Conservation (phyloP, 148 eudicot genomes). For the Salicornia ramosissima region DNA sequence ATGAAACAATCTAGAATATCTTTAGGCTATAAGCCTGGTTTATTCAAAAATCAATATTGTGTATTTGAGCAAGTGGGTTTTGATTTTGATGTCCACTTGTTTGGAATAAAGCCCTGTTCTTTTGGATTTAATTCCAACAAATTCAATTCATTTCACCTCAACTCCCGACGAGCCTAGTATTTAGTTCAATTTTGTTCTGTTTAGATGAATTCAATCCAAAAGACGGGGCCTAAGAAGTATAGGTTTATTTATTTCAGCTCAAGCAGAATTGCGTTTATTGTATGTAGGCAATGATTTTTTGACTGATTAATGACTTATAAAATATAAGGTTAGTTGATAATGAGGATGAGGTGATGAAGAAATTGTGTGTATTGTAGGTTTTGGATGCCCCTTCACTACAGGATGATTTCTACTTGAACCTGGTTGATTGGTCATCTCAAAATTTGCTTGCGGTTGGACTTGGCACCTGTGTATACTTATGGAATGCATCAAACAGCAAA, state of each 20-base stretch:
- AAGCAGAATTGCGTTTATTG: no score
- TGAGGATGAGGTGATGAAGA: neutral
- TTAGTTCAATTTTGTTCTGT: no score
- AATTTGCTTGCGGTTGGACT: slow-evolving; percentile 93
- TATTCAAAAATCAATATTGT: neutral
- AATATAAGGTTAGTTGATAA: neutral
- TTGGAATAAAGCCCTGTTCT: no score
- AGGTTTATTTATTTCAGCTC: no score
- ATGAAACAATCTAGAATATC: neutral
- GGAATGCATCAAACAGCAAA: slow-evolving; percentile 92
- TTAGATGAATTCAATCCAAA: no score
- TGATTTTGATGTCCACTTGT: no score
- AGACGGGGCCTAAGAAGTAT: no score
- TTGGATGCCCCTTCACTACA: slow-evolving; percentile 95
- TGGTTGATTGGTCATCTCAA: slow-evolving; percentile 97
- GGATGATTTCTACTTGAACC: slow-evolving; percentile 91
- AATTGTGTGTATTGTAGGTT: slow-evolving; percentile 47
- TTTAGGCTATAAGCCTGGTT: neutral
- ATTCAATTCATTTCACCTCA: no score
- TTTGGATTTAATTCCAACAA: no score
- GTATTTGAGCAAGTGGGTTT: neutral
- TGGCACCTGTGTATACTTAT: slow-evolving; percentile 86
- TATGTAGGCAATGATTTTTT: no score
- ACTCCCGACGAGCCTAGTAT: no score
- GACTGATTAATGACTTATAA: neutral